Conservation (phyloP, 75 land plant genomes). For the Adiantum capillusveneris region DNA sequence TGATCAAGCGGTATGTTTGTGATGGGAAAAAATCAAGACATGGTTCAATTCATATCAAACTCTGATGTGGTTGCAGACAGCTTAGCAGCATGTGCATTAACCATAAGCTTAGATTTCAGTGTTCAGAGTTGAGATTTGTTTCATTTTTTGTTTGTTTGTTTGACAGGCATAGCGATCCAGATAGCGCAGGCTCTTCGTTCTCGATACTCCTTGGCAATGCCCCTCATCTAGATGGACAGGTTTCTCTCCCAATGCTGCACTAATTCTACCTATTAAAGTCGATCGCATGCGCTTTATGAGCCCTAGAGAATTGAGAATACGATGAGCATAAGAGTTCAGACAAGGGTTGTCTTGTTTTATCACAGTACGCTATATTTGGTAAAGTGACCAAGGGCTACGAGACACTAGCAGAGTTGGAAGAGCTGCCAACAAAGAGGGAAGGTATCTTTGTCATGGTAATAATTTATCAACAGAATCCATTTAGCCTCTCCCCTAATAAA, state of each 20-base stretch:
- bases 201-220: slow-evolving; percentile 97
- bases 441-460: slow-evolving; percentile 98
- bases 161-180: slow-evolving; percentile 78
- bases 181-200: slow-evolving; percentile 90
- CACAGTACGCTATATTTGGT: slow-evolving; percentile 97
- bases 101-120: too few species aligned
- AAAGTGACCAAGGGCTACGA: slow-evolving; percentile 92
- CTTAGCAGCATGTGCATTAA: too few species aligned
- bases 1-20: too few species aligned
- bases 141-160: too few species aligned
- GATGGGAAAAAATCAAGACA: too few species aligned
- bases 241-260: slow-evolving; percentile 4
- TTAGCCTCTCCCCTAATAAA: neutral
- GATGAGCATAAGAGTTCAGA: neutral
- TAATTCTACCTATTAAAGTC: too few species aligned
- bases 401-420: slow-evolving; percentile 70
- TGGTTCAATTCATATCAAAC: too few species aligned
- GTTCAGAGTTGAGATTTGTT: too few species aligned
- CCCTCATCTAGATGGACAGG: slow-evolving; percentile 96
- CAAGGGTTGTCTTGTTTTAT: neutral
- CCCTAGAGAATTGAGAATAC: neutral
- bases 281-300: too few species aligned
- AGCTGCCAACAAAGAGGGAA: slow-evolving; percentile 80
- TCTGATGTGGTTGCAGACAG: too few species aligned
- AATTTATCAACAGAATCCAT: neutral